Base-by-base conservation (phyloP, 139 green algal species). In the Picochlorum sp. region DNA sequence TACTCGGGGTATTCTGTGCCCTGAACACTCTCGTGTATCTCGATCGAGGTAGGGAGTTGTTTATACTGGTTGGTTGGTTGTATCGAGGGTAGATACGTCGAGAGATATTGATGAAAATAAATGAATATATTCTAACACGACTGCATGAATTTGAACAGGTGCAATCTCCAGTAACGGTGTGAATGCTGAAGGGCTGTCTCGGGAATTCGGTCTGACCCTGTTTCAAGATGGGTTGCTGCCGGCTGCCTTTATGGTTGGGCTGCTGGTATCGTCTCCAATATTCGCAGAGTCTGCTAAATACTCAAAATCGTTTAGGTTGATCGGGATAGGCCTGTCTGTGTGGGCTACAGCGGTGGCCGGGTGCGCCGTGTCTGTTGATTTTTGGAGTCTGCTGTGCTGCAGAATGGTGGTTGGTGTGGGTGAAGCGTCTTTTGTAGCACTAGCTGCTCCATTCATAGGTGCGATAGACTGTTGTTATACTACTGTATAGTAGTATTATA, bases 371-470 rank as follows among this genome's bases (percentile, higher is more conserved):
- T 64, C 79, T 5, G 45, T 70, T 14, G 61, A 72, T 5, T 94
- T 88, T 59, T 60, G 29, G 4, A 61, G 58, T 22, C 64, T 95
- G 29, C 53, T 93, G 25, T 18, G 76, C 1, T 87, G 72, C 37
- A 68, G 88, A 24, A 80, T 78, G 59, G 63, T 83, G 20, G 89
- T 97, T 20, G 91, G 91, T 2, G 80, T 95, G 20, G 91, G 91
- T 0, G 91, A 98, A 78, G 91, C 91, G 0, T 90, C 81, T 0
- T 96, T 98, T 50, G 81, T 98, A 4, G 76, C 83, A 3, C 73
- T 98, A 7, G 90, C 90, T 3, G 75, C 92, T 3, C 87, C 92
- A 1, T 97, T 97, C 68, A 97, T 99, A 16, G n/a, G n/a, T n/a
- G n/a, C n/a, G n/a, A n/a, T n/a, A n/a, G n/a, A n/a, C n/a, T n/a